Evolutionary conservation across 148 eudicot genomes (phyloP), one percentile per base, ranked within the genome.

Genomic region (Chenopodium quinoa): DNA sequence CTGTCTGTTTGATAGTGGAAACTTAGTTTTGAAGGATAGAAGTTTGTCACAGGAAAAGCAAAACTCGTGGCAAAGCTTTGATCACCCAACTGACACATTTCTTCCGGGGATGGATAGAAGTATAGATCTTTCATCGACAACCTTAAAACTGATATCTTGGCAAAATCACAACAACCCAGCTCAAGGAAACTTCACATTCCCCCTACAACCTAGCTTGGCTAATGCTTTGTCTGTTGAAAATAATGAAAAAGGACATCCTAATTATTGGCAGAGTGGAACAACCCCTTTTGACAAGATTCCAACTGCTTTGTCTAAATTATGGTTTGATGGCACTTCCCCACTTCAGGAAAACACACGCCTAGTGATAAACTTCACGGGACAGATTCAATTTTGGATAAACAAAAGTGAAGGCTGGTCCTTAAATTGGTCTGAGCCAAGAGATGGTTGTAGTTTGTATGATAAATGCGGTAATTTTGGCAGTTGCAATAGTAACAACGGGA

Each of bases 31-130:
- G 44, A 0, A 6, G 44, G 44, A 37, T 37, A 37, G 44, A 37
- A 37, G 40, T 12, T 46, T 88, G 54, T 23, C 25, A 58, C 4
- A 40, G 44, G 46, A 10, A 69, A 70, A 0, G 2, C 12, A 0
- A 44, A 13, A 37, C 1, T 9, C 58, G 29, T 88, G 88, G 90
- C 86, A 79, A 16, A 88, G 88, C 72, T 88, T 85, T 76, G 64
- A 83, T 46, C 19, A 83, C 44, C 90, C 90, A 20, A 81, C 85
- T 20, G 86, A 88, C 29, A 88, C 88, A 23, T 71, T 85, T 79
- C 86, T 88, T 72, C 81, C 88, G 0, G 86, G 84, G 22, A 85
- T 88, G 90, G 19, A 4, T 54, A 12, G 10, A 8, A 2, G 11
- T 29, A 20, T 37, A 37, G 40, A 6, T 37, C 44, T 3, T 25